Evolutionary conservation across 176 grass and related monocot genomes (phyloP), one percentile per base, ranked within the genome.

Genomic region (Chloris gayana): DNA sequence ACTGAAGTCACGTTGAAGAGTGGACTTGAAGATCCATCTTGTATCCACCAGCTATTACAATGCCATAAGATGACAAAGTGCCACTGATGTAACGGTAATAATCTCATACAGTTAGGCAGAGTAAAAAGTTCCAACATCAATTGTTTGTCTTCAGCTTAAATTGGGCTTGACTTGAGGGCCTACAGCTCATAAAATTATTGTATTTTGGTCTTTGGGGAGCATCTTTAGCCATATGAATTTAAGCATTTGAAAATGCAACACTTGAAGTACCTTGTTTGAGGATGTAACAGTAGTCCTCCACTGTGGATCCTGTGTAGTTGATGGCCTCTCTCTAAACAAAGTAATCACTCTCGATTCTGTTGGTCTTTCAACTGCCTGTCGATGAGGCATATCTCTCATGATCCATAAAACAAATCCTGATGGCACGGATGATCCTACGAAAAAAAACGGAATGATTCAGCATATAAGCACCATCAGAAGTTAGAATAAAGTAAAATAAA

Each of bases 311-410:
- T 89, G 86, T 69, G 85, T 68, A 77, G 67, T 76, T 70, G 85
- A 60, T 41, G 67, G 72, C 69, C 80, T 88, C 44, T 96, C 97
- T 57, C 91, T 92, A 80, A 99, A 78, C 71, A 93, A 88, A 77
- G 87, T 89, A 39, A 93, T 93, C 34, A 88, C 90, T 62, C 72
- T 93, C 57, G 91, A 85, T 69, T 86, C 86, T 60, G 57, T 67
- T 8, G 72, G 79, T 47, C 84, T 91, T 78, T 91, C 86, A 39
- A 79, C 51, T 33, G 68, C 77, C 27, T 81, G 88, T 66, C 82
- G 89, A 74, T 90, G 87, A 58, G 97, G 97, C 86, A 99, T 75
- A 17, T 99, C 97, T 96, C 91, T 93, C 97, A 99, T 93, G n/a
- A 99, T 79, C 97, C 91, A 96, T 33, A 99, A 81, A 67, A 99